Percentiles rank a stretch among this genome's conserved stretches.
phyloP scores from a whole-genome alignment of 148 eudicot species.

The Dysphania ambrosioides region DNA sequence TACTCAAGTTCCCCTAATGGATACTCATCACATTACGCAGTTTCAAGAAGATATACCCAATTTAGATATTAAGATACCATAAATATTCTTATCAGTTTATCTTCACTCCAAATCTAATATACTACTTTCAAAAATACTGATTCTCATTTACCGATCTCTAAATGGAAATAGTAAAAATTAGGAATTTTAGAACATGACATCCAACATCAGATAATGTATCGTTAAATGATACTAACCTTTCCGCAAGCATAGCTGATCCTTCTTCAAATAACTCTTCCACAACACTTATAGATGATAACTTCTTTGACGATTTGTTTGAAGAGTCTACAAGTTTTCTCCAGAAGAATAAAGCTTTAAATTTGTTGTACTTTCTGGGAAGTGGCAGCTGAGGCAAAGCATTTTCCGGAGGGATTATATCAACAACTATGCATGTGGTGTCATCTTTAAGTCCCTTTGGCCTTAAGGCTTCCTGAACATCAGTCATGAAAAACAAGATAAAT shows the following conservation, averaged over 20 bases:
- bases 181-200: neutral
- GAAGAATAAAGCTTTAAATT: slow-evolving; percentile 50
- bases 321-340: slow-evolving; percentile 50
- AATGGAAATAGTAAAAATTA: neutral
- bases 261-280: slow-evolving; percentile 95
- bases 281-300: slow-evolving; percentile 63
- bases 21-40: neutral
- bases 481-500: neutral
- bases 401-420: slow-evolving; percentile 78
- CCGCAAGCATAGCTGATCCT: slow-evolving; percentile 93
- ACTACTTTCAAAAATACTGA: neutral
- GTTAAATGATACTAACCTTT: slow-evolving; percentile 48
- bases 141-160: neutral
- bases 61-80: neutral
- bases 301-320: slow-evolving; percentile 52
- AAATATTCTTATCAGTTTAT: neutral
- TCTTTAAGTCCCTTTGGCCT: slow-evolving; percentile 75
- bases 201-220: neutral
- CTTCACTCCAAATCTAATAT: neutral
- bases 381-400: slow-evolving; percentile 39
- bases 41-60: neutral
- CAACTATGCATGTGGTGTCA: slow-evolving; percentile 86
- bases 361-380: slow-evolving; percentile 54
- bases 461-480: slow-evolving; percentile 61
- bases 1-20: no score